Conservation (phyloP, 2,329 filamentous ascomycete genomes). For the Anthostomella pinea region DNA sequence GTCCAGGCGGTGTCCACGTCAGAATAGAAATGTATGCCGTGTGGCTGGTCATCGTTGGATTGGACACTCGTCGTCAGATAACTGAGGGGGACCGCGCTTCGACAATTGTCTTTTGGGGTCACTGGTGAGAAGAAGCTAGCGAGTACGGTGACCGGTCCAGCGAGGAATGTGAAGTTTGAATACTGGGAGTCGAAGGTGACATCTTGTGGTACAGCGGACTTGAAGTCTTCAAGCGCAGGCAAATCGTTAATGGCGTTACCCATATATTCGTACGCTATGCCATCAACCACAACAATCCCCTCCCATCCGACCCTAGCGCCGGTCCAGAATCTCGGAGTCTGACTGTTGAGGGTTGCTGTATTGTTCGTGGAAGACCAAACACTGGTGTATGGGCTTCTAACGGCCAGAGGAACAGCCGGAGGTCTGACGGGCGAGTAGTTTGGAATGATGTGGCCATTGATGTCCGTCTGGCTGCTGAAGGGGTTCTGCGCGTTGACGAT, state of each 20-base stretch:
- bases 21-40: conserved; percentile 61
- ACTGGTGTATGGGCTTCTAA: conserved; percentile 57
- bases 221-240: conserved; percentile 31
- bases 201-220: conserved; percentile 36
- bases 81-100: conserved; percentile 75
- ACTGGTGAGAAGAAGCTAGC: conserved; percentile 68
- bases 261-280: conserved; percentile 42
- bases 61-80: conserved; percentile 70
- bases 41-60: conserved; percentile 45
- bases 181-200: conserved; percentile 44
- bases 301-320: conserved; percentile 49
- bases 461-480: too few relatives aligned
- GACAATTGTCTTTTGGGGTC: conserved; percentile 72
- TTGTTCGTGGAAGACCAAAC: conserved; percentile 62
- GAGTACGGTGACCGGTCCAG: conserved; percentile 34
- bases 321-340: conserved; percentile 75
- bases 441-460: too few relatives aligned
- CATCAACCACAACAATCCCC: conserved; percentile 43
- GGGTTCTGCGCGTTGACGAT: too few relatives aligned
- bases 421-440: conserved; percentile 52
- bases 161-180: conserved; percentile 44
- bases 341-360: conserved; percentile 70
- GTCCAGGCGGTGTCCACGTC: conserved; percentile 76
- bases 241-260: conserved; percentile 43
- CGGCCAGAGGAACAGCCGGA: conserved; percentile 54